Base-by-base conservation (phyloP, 2,329 filamentous ascomycete genomes). In the Pestalotiopsis sp. region DNA sequence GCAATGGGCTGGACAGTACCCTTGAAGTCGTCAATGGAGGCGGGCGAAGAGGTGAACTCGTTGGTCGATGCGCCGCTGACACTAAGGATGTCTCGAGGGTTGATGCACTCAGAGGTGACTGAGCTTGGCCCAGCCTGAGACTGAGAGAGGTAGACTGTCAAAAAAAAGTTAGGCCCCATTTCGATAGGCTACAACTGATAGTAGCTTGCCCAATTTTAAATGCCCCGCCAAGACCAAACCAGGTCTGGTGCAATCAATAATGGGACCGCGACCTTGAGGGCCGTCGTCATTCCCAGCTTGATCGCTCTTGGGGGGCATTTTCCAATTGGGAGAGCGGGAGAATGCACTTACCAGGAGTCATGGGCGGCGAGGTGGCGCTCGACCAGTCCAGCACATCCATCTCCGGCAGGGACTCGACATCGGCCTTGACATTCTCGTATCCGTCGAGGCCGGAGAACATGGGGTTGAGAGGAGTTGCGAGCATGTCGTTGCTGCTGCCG, bases 41-140 rank as follows among this genome's bases (percentile, higher is more conserved):
- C 25, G 57, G 90, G 85, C 72, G 93, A 84, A 70, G 87, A 85
- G 25, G 91, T 86, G 73, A 93, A 91, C 73, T 94, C 91, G 9
- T 82, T 85, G 52, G 85, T 86, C 70, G 84, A 80, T 67, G 85
- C 81, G 76, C 84, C 86, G 36, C 82, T 82, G 56, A 97, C 93
- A 23, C 93, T 97, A 72, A 98, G 84, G 78, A 97, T 93, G 78
- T 98, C 95, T 81, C 95, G 97, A 80, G 96, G 97, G 82, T 94
- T 91, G 73, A 94, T 87, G 79, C 94, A 91, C 73, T 94, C 92
- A 1, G 90, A 90, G 60, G 87, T 83, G 78, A 91, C 84, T 68
- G 92, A 90, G 75, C 88, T 85, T 74, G 93, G 76, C 90, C 75
- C 71, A 82, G 52, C 36, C 38, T 62, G 49, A 5, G 14, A n/a